phyloP scores from a whole-genome alignment of 163 green algal genomes.

The Volvox carteri region DNA sequence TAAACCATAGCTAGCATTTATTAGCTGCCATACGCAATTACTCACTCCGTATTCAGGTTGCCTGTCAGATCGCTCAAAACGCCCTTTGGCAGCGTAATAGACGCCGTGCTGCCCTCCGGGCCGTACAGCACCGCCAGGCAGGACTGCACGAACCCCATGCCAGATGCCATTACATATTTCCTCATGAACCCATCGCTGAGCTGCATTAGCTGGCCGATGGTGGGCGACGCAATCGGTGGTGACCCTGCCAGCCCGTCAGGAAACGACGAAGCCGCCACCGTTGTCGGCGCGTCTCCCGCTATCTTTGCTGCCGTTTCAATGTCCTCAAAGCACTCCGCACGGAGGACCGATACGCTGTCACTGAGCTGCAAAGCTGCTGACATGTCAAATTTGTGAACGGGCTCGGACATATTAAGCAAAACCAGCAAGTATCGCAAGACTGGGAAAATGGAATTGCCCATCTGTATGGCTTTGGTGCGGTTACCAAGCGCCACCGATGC shows the following conservation, averaged over 20 bases:
- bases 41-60: neutral
- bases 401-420: neutral
- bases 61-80: neutral
- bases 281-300: neutral
- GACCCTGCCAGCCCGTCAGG: neutral
- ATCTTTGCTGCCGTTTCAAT: neutral
- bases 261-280: neutral
- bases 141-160: neutral
- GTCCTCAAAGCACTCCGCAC: neutral
- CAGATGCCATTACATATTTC: neutral
- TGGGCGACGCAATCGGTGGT: neutral
- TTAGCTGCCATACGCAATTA: no score
- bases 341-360: neutral
- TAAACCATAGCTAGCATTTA: no score
- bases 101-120: neutral
- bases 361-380: neutral
- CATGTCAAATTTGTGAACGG: conserved; percentile 13
- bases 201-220: neutral
- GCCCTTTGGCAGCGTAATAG: neutral
- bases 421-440: neutral
- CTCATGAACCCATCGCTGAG: neutral
- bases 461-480: neutral
- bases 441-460: neutral
- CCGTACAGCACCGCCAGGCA: neutral
- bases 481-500: neutral